A percentile compares a stretch with the other conserved stretches of the same genome.
These are phyloP conservation scores for Yamadazyma olivae DNA, from an alignment of 805 yeast genomes.

Conservation along the genomic window DNA sequence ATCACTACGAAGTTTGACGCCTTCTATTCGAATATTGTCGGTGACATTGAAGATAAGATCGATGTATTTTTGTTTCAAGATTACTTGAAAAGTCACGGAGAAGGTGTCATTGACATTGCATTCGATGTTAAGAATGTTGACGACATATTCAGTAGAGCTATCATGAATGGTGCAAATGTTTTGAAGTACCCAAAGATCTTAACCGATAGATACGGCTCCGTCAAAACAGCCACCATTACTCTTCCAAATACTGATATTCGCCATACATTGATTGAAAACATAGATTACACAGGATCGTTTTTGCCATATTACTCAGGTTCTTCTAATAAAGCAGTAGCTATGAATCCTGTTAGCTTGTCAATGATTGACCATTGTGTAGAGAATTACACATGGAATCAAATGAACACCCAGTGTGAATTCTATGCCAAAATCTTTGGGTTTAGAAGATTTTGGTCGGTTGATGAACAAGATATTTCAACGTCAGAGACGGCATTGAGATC, in stretches of 20 bases:
- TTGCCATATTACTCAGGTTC: slow-evolving; percentile 47
- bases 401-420: slow-evolving; percentile 55
- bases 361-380: slow-evolving; percentile 78
- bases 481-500: slow-evolving; percentile 67
- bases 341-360: background rate
- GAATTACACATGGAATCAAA: slow-evolving; percentile 67
- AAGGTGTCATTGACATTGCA: slow-evolving; percentile 76
- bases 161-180: slow-evolving; percentile 49
- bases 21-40: slow-evolving; percentile 2
- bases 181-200: slow-evolving; percentile 22
- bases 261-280: slow-evolving; percentile 64
- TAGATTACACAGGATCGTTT: slow-evolving; percentile 38
- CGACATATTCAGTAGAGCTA: slow-evolving; percentile 43
- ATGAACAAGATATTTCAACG: slow-evolving; percentile 71
- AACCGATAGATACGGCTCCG: slow-evolving; percentile 48
- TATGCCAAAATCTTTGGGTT: slow-evolving; percentile 68
- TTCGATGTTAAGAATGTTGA: slow-evolving; percentile 57
- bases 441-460: slow-evolving; percentile 82
- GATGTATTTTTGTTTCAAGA: slow-evolving; percentile 5
- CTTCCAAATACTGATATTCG: slow-evolving; percentile 55
- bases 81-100: slow-evolving; percentile 54
- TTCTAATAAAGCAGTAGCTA: background rate
- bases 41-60: slow-evolving; percentile 5
- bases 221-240: slow-evolving; percentile 46
- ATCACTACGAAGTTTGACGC: slow-evolving; percentile 3